phyloP scores from a whole-genome alignment of 1,139 yeast species.

The Yamadazyma conglobata region DNA sequence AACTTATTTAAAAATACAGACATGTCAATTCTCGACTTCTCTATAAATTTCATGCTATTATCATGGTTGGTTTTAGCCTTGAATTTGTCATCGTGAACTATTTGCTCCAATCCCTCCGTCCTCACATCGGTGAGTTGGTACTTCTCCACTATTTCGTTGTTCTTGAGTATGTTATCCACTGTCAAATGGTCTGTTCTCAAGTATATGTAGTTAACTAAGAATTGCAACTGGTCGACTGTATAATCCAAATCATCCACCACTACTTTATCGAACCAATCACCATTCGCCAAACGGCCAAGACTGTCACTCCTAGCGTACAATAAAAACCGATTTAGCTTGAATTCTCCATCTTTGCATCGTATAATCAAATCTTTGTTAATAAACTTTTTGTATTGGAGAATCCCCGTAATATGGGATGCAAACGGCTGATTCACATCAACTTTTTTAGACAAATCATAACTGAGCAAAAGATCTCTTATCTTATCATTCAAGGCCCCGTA shows the following conservation, averaged over 20 bases:
- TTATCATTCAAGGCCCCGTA: slow-evolving; percentile 73
- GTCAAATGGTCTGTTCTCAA: slow-evolving; percentile 33
- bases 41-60: slow-evolving; percentile 42
- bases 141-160: slow-evolving; percentile 5
- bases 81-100: slow-evolving; percentile 22
- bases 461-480: slow-evolving; percentile 55
- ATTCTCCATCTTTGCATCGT: slow-evolving; percentile 34
- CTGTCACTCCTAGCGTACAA: slow-evolving; percentile 36
- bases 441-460: slow-evolving; percentile 65
- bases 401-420: slow-evolving; percentile 62
- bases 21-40: slow-evolving; percentile 46
- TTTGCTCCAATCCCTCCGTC: slow-evolving; percentile 18
- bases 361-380: slow-evolving; percentile 12
- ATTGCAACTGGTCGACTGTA: slow-evolving; percentile 12
- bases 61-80: slow-evolving; percentile 43
- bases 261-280: slow-evolving; percentile 22
- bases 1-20: slow-evolving; percentile 38
- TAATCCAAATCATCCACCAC: slow-evolving; percentile 23
- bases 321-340: slow-evolving; percentile 38
- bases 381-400: slow-evolving; percentile 27
- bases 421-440: slow-evolving; percentile 72
- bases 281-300: slow-evolving; percentile 22
- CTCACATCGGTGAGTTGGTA: slow-evolving; percentile 18
- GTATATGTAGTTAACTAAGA: slow-evolving; percentile 42
- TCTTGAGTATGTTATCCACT: slow-evolving; percentile 13